These are phyloP conservation scores for Solanum raphanifolium DNA, from an alignment of 257 asterid genomes.

Conservation along the genomic window DNA sequence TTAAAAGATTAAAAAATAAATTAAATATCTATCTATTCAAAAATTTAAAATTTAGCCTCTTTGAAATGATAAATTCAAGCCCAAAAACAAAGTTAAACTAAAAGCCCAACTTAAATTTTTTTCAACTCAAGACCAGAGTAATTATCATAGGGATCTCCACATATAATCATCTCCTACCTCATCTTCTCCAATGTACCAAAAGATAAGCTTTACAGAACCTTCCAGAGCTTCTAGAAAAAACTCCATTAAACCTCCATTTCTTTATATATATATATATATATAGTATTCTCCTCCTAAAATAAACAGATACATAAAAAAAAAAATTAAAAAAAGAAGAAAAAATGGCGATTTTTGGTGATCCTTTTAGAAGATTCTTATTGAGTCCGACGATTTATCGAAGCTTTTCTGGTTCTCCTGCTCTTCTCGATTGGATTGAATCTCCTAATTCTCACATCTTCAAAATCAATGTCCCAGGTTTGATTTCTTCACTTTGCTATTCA, in stretches of 20 bases:
- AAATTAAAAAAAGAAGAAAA: not conserved
- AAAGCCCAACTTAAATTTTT: not conserved
- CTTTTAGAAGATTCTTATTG: constrained; percentile 45
- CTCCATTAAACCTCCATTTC: not conserved
- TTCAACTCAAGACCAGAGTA: not conserved
- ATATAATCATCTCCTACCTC: not conserved
- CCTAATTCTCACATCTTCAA: constrained; percentile 65
- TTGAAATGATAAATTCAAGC: not conserved
- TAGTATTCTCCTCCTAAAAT: not conserved
- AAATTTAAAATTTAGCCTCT: not conserved
- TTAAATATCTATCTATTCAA: not conserved
- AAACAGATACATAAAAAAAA: not conserved
- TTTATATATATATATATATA: not conserved
- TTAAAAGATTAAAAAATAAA: too few relatives aligned
- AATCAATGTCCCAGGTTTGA: constrained; percentile 56
- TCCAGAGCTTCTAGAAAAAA: constrained; percentile 22
- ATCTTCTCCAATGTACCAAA: constrained; percentile 20
- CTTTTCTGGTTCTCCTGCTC: constrained; percentile 45
- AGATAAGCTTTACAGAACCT: constrained; percentile 26
- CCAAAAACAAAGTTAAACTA: not conserved
- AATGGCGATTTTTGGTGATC: constrained; percentile 67
- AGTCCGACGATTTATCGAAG: constrained; percentile 40
- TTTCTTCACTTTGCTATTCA: not conserved
- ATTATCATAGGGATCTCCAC: not conserved
- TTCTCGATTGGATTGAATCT: constrained; percentile 71